Conservation (phyloP, 331 rosid species). For the Acacia pycnantha region DNA sequence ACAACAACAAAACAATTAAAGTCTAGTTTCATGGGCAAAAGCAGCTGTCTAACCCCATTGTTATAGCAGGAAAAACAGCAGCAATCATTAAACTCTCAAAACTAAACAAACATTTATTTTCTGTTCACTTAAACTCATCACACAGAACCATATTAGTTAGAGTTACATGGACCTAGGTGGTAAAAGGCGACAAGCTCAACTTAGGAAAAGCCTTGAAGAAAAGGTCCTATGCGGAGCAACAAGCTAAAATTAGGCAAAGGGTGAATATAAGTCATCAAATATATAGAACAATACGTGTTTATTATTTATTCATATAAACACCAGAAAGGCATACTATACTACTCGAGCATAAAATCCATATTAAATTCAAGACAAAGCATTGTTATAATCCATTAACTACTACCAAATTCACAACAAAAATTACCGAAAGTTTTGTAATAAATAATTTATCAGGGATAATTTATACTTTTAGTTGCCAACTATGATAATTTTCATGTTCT, state of each 20-base stretch:
- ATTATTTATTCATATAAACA: not conserved
- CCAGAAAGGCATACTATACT: not conserved
- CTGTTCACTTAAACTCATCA: not conserved
- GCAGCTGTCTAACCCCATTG: constrained; percentile 2
- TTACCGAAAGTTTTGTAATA: not conserved
- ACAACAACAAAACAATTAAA: not conserved
- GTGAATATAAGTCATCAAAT: not conserved
- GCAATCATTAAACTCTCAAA: not conserved
- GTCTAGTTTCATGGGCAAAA: not conserved
- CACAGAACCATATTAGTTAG: constrained; percentile 10
- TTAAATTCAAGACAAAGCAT: not conserved
- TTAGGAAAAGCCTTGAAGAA: not conserved
- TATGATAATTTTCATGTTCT: not conserved
- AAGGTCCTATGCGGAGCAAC: not conserved
- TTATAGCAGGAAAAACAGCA: constrained; percentile 13
- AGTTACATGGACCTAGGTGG: not conserved
- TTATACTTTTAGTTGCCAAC: not conserved
- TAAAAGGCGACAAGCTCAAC: not conserved
- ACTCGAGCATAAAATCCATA: not conserved
- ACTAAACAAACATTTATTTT: constrained; percentile 14
- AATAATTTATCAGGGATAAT: not conserved
- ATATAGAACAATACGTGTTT: not conserved
- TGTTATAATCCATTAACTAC: not conserved
- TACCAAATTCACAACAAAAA: not conserved
- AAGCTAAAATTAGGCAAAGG: not conserved